These are phyloP conservation scores for Cylindrodendrum hubeiense DNA, from an alignment of 2,329 filamentous ascomycete species.

Conservation along the genomic window DNA sequence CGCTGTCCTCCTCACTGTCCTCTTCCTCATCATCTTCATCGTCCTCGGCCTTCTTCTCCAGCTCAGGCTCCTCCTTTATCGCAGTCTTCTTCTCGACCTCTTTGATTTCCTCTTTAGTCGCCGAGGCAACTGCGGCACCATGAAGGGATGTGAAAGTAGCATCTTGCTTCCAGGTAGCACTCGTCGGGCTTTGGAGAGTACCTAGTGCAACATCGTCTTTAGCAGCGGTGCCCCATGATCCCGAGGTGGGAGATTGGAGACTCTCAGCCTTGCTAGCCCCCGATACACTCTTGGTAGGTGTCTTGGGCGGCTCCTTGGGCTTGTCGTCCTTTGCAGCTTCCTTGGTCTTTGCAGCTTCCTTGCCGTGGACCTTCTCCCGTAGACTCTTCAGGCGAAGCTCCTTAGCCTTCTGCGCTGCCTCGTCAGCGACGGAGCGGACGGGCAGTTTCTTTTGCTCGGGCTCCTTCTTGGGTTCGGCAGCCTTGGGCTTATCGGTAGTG, in stretches of 20 bases:
- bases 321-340: slow-evolving; percentile 22
- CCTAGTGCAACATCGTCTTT: slow-evolving; percentile 42
- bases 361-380: slow-evolving; percentile 67
- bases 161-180: slow-evolving; percentile 55
- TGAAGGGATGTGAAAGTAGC: slow-evolving; percentile 28
- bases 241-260: slow-evolving; percentile 60
- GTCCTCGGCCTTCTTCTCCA: slow-evolving; percentile 50
- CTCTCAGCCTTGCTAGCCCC: slow-evolving; percentile 40
- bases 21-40: slow-evolving; percentile 45
- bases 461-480: slow-evolving; percentile 39
- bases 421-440: slow-evolving; percentile 70
- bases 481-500: slow-evolving; percentile 26
- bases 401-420: slow-evolving; percentile 75
- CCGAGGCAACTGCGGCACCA: slow-evolving; percentile 49
- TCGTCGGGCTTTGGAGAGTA: slow-evolving; percentile 58
- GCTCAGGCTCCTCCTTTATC: slow-evolving; percentile 54
- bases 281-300: slow-evolving; percentile 21
- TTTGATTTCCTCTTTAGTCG: slow-evolving; percentile 54
- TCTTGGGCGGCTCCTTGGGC: slow-evolving; percentile 13
- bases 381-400: slow-evolving; percentile 66
- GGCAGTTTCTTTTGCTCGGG: slow-evolving; percentile 53
- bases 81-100: slow-evolving; percentile 52
- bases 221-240: slow-evolving; percentile 54
- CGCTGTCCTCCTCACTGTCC: slow-evolving; percentile 43
- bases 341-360: slow-evolving; percentile 46